A percentile compares a stretch with the other conserved stretches of the same genome.
phyloP scores from a whole-genome alignment of 805 yeast species.

The Hyphopichia homilentoma region DNA sequence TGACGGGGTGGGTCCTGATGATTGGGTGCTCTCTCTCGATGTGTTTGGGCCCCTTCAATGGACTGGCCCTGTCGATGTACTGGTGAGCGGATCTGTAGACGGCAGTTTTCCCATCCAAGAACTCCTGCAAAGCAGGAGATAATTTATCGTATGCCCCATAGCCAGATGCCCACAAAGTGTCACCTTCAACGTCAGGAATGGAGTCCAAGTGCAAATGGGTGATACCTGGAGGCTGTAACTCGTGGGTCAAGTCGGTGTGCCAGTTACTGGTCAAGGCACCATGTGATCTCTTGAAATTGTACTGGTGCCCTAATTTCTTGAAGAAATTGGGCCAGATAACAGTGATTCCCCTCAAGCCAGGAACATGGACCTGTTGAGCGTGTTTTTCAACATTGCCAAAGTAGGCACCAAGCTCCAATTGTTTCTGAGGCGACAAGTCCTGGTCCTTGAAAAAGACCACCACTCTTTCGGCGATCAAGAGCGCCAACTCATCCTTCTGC shows the following conservation, averaged over 20 bases:
- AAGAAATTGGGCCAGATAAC: constrained; percentile 26
- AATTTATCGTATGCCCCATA: constrained; percentile 52
- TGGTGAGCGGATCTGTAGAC: constrained; percentile 19
- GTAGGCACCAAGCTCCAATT: constrained; percentile 26
- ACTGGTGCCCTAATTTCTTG: neutral
- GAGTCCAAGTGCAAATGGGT: constrained; percentile 53
- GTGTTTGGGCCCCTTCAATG: constrained; percentile 13
- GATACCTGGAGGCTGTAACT: constrained; percentile 53
- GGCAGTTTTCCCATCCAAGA: constrained; percentile 26
- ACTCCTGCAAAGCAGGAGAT: constrained; percentile 40
- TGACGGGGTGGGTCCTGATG: constrained; percentile 27
- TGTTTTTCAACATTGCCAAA: constrained; percentile 27
- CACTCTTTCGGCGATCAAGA: constrained; percentile 26
- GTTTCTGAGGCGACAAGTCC: constrained; percentile 27
- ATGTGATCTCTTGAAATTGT: neutral
- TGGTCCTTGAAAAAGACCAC: constrained; percentile 29
- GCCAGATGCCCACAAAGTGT: constrained; percentile 52
- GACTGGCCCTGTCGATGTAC: constrained; percentile 19
- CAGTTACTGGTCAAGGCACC: constrained; percentile 16
- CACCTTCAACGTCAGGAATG: constrained; percentile 50
- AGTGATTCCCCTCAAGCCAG: constrained; percentile 28
- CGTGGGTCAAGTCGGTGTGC: constrained; percentile 57
- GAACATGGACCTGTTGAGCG: constrained; percentile 14
- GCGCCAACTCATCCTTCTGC: constrained; percentile 28
- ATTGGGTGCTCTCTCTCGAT: constrained; percentile 24